Base-by-base conservation (phyloP, 495 filamentous ascomycete species). In the Cryomyces antarcticus region DNA sequence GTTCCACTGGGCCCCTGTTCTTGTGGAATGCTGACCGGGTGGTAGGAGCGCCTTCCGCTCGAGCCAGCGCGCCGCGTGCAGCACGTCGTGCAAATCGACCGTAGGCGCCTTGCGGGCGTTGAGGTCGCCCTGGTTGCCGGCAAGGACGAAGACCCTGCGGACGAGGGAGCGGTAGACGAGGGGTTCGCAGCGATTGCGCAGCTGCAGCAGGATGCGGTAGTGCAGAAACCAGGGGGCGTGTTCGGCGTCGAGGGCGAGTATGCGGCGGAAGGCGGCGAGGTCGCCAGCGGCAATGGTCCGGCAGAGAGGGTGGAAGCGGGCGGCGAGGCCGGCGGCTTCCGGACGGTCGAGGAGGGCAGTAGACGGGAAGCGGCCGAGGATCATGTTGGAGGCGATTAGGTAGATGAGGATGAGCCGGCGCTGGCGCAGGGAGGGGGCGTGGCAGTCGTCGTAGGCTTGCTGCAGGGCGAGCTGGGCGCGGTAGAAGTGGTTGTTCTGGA, bases 91-190 rank as follows among this genome's bases (percentile, higher is more conserved):
- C 1, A 84, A 54, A 24, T 70, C 62, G 2, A 79, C 51, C 3
- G 72, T 73, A 9, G 77, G 64, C 1, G 75, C 72, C 43, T 61
- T 67, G 31, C 57, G 59, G 37, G 47, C 49, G 50, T 60, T 37
- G 9, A 41, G 45, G 51, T 75, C 65, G 53, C 75, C 53, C 52
- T 61, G 52, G 54, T 69, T 63, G 29, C 73, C 72, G 37, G 61
- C 62, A 12, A 80, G 62, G 7, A 84, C 60, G 53, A 88, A 95
- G 0, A 78, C 75, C 40, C 73, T 78, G 6, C 89, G 72, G 9
- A 78, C 72, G 13, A 97, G 68, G 2, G 80, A 80, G 3, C 88
- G 75, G 85, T 83, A 93, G 6, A 93, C 70, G 0, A 93, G 67
- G 4, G 82, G 68, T 40, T 92, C 80, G 37, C 85, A 79, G 36